Evolutionary conservation across 2,329 filamentous ascomycete species (phyloP), one percentile per base, ranked within the genome.

Genomic region (Cercospora janseana): DNA sequence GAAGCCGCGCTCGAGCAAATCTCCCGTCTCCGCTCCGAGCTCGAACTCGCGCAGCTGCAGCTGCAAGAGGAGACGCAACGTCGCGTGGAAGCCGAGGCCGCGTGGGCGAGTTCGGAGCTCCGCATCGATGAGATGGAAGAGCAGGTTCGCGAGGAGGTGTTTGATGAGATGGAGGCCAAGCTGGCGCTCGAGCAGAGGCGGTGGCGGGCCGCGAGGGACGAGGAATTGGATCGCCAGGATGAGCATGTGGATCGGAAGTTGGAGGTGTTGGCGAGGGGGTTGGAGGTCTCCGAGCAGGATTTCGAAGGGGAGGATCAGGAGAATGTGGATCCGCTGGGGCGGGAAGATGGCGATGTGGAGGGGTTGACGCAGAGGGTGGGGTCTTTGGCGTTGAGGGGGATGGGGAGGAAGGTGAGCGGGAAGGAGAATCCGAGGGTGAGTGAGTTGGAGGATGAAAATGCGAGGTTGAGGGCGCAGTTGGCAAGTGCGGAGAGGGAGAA

Each of bases 231-330:
- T 60, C 80, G 83, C 35, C 83, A 83, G 45, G 89, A 95, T 54
- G 87, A 88, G 66, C 88, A 94, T 69, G 80, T 93, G 65, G 91
- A 97, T 67, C 82, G 82, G 58, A 98, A 98, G 72, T 79, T 95
- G 6, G 92, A 89, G 52, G 78, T 89, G 16, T 71, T 87, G 26
- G 79, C 82, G 48, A 74, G 79, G 45, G 78, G 79, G 7, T 72
- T 77, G 60, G 64, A 68, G 38, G 63, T 75, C 6, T 72, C 69
- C 44, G 74, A 75, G 53, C 72, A 75, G 50, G 64, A 63, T n/a
- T n/a, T n/a, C n/a, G 55, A 60, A 51, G 35, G 16, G 34, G 20
- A 28, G 41, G 15, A 52, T 31, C 45, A 52, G 12, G 40, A 49
- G 37, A 49, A 49, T 4, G 26, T 43, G 13, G 37, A 26, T 7